Base-by-base conservation (phyloP, 805 yeast genomes). In the Sugiyamaella smithiae region DNA sequence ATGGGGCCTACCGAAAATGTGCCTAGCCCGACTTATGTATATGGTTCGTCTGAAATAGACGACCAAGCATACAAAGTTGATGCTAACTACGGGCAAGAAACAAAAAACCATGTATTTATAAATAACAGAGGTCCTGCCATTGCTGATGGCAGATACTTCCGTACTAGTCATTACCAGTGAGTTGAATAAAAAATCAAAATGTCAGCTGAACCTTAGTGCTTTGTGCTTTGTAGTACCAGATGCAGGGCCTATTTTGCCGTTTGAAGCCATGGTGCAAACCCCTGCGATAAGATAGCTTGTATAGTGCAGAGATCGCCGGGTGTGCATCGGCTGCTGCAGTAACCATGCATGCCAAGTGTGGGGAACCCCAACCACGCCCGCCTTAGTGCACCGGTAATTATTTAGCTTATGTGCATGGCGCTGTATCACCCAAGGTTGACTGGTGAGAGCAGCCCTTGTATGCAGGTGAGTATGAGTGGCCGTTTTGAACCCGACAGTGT, bases 301-400 rank as follows among this genome's bases (percentile, higher is more conserved):
- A 29, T 29, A 29, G n/a, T 35, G 38, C 38, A 35, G 22, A 12
- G 38, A 35, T 35, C 38, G 7, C 22, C 38, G 29, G 12, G 5
- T 35, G 8, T 35, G 38, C 38, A 35, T 35, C 22, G 20, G 22
- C 11, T 35, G 38, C 22, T 19, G 38, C 38, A 35, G 16, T 14
- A 19, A 14, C 16, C 20, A 35, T 35, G 38, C 38, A 35, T 19
- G 20, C 38, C 38, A 35, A 35, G 22, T 35, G 38, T 35, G 38
- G 38, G 38, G 38, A 29, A n/a, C 33, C 33, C 33, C 33, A n/a
- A 29, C 33, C 33, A n/a, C n/a, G n/a, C n/a, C n/a, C n/a, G n/a
- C n/a, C n/a, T n/a, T n/a, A n/a, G n/a, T n/a, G n/a, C n/a, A n/a
- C n/a, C n/a, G n/a, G n/a, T n/a, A n/a, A n/a, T n/a, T n/a, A n/a